Conservation (phyloP, 306 rosid species). For the Lathyrus sativus region DNA sequence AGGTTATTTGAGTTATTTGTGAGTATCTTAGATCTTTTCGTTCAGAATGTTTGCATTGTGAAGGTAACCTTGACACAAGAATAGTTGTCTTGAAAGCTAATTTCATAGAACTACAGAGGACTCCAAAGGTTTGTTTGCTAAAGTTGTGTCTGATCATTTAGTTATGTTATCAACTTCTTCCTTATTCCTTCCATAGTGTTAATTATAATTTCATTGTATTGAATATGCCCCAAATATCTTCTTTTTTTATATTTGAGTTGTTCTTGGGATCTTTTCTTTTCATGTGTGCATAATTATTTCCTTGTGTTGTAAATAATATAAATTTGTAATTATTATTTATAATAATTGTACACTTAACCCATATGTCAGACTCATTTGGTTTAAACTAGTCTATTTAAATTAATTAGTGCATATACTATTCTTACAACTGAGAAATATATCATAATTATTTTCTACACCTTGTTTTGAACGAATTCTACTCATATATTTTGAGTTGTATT, state of each 20-base stretch:
- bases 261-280: background rate
- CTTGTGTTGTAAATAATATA: background rate
- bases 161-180: conserved; percentile 18
- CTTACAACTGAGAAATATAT: background rate
- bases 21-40: conserved; percentile 87
- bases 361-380: background rate
- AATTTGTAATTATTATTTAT: too few relatives aligned
- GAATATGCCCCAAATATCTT: background rate
- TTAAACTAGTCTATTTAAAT: background rate
- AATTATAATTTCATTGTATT: background rate
- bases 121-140: conserved; percentile 75
- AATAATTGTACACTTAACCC: background rate
- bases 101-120: conserved; percentile 75
- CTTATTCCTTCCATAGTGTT: background rate
- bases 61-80: conserved; percentile 96
- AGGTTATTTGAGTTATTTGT: conserved; percentile 90
- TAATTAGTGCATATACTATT: background rate
- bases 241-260: background rate
- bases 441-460: background rate
- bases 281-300: background rate
- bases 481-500: background rate
- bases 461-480: background rate
- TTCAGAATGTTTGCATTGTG: conserved; percentile 83
- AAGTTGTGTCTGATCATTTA: conserved; percentile 28
- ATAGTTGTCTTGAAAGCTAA: conserved; percentile 95